Conservation (phyloP, 164 flowering plant genomes). For the Stephania cephalantha region DNA sequence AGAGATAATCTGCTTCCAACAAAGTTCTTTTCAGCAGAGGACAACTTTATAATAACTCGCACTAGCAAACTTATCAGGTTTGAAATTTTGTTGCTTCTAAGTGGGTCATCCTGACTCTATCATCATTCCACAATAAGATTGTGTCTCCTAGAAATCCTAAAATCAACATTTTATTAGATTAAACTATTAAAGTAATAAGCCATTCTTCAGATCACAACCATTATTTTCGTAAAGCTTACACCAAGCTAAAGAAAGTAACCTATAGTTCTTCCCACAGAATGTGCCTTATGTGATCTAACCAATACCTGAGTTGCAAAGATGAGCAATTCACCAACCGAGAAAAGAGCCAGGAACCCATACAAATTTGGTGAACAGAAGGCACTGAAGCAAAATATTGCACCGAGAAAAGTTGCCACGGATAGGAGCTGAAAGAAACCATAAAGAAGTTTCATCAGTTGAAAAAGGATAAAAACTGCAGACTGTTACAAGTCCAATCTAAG, state of each 20-base stretch:
- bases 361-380: conserved; percentile 67
- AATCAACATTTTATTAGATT: neutral
- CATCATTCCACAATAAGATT: neutral
- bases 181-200: neutral
- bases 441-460: neutral
- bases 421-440: conserved; percentile 56
- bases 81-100: neutral
- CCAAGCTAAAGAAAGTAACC: neutral
- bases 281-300: neutral
- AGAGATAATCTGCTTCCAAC: neutral
- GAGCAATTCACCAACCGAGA: conserved; percentile 74
- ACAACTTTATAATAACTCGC: too few species aligned
- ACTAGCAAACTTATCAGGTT: too few species aligned
- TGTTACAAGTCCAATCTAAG: neutral
- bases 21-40: too few species aligned
- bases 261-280: neutral
- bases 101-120: neutral
- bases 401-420: conserved; percentile 67
- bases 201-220: neutral
- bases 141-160: neutral
- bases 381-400: conserved; percentile 79
- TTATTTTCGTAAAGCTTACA: neutral
- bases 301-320: conserved; percentile 92
- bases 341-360: conserved; percentile 61
- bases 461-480: neutral